Evolutionary conservation across 768 basidiomycete genomes (phyloP), one percentile per base, ranked within the genome.

Genomic region (Pisolithus marmoratus): DNA sequence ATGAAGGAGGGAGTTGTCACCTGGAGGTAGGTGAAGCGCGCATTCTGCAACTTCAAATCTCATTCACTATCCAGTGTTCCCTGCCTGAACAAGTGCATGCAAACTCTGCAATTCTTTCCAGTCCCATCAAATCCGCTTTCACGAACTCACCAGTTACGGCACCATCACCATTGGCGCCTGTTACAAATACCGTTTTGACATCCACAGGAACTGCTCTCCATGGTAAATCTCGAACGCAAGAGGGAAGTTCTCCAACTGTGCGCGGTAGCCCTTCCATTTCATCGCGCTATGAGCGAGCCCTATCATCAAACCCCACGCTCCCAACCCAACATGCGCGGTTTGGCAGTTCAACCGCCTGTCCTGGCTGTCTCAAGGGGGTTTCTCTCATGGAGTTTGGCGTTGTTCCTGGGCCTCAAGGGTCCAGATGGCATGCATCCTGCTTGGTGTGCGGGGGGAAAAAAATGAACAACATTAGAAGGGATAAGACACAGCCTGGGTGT

Each of bases 381-480:
- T 87, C 87, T 15, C 80, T 80, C 1, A 91, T 93, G 89, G 90
- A 92, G 60, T 75, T 80, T 52, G 90, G 90, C 8, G 89, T 92
- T 27, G 85, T 93, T 37, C 84, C 88, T 24, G 90, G 90, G 5
- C 90, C 90, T 22, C 84, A 87, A 54, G 86, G 86, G 34, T 83
- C 84, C 29, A 78, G 80, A 55, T 93, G 90, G 90, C 90, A 93
- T 65, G 73, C 77, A 7, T 62, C 75, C 37, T 93, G 90, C 65
- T 74, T 93, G 46, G 76, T 90, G 6, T 93, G 90, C 60, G 90
- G 90, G 1, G 90, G 90, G 1, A 87, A 81, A 64, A 68, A 70
- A 8, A 58, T 60, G 11, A 64, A 68, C 36, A 67, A 49, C 60
- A 74, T 70, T 68, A 78, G 58, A 70, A 75, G 65, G 57, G 80